Base-by-base conservation (phyloP, 2,329 filamentous ascomycete species). In the Xylariaceae sp. region DNA sequence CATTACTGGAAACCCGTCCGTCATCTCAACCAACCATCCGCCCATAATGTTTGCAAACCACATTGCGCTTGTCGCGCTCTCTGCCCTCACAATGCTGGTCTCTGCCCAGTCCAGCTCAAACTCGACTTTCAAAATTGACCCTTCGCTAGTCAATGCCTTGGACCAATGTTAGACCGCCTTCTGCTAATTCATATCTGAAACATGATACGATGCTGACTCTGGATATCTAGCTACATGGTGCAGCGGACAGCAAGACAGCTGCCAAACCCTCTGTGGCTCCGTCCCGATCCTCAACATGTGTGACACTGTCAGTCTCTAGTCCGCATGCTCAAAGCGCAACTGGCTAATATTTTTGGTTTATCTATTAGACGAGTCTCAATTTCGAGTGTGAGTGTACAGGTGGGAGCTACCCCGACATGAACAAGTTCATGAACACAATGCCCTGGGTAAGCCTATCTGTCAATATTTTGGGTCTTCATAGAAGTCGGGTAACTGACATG, bases 361-460 rank as follows among this genome's bases (percentile, higher is more conserved):
- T 4, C 17, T 23, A 16, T 33, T 48, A 58, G 46, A 3, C 17
- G 36, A 75, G 74, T 39, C 75, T 85, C 39, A 63, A 71, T 50
- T 85, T 77, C 72, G 63, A 68, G 14, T 86, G 83, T 71, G 75
- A 71, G 14, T 85, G 83, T 75, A 50, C 67, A 29, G 82, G 84
- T 71, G 73, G 69, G 65, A 77, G 76, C 43, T 73, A 75, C 6
- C 82, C 82, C 12, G 80, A 79, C 56, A 77, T 86, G 41, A 73
- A 83, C 70, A 77, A 80, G 70, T 86, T 83, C 73, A 65, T 60
- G 45, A 77, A 84, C 74, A 83, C 82, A 2, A 73, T 86, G 63
- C 69, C 69, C 21, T 71, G 65, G 65, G 69, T 71, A 67, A 63
- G 69, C 23, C 29, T 16, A 9, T 41, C 24, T 29, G 23, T 14